These are phyloP conservation scores for Cephaloascus albidus DNA, from an alignment of 805 yeast species.

Conservation along the genomic window DNA sequence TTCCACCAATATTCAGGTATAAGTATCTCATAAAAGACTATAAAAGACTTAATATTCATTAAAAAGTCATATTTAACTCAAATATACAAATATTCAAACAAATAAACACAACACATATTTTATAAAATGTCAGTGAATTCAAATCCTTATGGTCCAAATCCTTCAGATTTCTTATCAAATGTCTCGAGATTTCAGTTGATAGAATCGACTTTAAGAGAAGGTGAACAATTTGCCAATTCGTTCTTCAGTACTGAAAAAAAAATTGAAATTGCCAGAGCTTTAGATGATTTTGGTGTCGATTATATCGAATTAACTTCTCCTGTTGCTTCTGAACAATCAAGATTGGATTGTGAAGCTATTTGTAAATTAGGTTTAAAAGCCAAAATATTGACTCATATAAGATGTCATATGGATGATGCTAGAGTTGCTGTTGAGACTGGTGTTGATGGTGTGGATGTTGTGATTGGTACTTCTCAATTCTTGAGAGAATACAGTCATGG, in stretches of 20 bases:
- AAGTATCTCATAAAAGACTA: too few species aligned
- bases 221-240: conserved; percentile 98
- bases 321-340: conserved; percentile 92
- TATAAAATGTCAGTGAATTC: conserved; percentile 7
- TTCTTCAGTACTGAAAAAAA: conserved; percentile 91
- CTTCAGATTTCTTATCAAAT: conserved; percentile 84
- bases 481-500: conserved; percentile 94
- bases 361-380: conserved; percentile 95
- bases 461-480: conserved; percentile 94
- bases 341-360: conserved; percentile 93
- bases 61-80: neutral
- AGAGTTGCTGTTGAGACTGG: conserved; percentile 91
- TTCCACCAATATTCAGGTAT: too few species aligned
- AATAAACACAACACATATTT: neutral
- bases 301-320: conserved; percentile 97
- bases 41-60: too few species aligned
- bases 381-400: conserved; percentile 90
- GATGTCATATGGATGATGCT: conserved; percentile 99
- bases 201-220: conserved; percentile 95
- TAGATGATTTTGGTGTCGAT: conserved; percentile 97
- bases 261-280: conserved; percentile 93
- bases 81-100: neutral
- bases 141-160: conserved; percentile 95
- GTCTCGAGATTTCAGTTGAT: conserved; percentile 84
- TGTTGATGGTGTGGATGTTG: conserved; percentile 98